These are phyloP conservation scores for Mrakiaceae sp. DNA, from an alignment of 1,284 basidiomycete species.

Conservation along the genomic window DNA sequence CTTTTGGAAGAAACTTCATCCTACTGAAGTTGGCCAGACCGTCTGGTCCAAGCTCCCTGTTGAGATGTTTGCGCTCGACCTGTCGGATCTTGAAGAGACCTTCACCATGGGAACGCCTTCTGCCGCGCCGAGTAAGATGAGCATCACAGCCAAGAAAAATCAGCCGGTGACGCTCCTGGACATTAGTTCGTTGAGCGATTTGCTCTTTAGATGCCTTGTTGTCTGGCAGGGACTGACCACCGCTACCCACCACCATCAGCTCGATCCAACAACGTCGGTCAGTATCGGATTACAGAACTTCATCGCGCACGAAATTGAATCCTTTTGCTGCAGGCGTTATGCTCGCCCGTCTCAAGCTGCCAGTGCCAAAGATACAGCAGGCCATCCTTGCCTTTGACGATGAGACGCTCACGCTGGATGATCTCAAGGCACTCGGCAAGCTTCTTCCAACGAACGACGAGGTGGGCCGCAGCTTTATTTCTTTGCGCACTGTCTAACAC, in stretches of 20 bases:
- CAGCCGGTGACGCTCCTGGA: constrained; percentile 53
- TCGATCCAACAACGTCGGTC: constrained; percentile 73
- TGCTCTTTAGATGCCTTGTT: neutral
- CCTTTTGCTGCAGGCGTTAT: constrained; percentile 50
- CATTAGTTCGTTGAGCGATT: constrained; percentile 38
- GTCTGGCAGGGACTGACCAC: neutral
- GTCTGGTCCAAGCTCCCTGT: constrained; percentile 57
- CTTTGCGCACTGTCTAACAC: neutral
- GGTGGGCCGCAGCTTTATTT: constrained; percentile 33
- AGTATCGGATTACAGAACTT: constrained; percentile 21
- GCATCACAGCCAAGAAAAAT: neutral
- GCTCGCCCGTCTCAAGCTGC: constrained; percentile 59
- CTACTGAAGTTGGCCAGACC: constrained; percentile 30
- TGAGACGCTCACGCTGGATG: constrained; percentile 50
- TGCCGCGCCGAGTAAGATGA: constrained; percentile 9
- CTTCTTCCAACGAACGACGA: constrained; percentile 68
- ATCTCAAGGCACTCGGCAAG: constrained; percentile 57
- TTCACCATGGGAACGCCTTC: constrained; percentile 49
- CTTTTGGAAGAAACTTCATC: too few species aligned
- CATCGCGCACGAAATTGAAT: neutral
- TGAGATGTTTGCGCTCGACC: constrained; percentile 37
- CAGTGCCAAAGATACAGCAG: constrained; percentile 49
- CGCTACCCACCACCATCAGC: constrained; percentile 23
- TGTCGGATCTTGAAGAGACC: constrained; percentile 61
- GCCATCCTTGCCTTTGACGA: constrained; percentile 64